phyloP scores from a whole-genome alignment of 1,139 yeast genomes.

The Saccharomycopsis crataegensis region DNA sequence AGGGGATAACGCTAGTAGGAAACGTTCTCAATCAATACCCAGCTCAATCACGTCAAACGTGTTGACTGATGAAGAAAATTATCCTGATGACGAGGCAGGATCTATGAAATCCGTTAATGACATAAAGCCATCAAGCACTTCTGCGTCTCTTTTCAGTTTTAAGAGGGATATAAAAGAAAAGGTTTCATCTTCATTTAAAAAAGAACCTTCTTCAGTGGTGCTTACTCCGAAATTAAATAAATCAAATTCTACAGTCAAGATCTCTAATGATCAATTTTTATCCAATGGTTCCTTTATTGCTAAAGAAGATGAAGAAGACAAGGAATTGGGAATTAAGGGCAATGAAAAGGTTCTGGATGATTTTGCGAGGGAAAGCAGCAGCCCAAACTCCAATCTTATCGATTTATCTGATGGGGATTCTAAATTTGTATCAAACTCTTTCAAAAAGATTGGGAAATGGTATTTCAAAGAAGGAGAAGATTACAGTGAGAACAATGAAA shows the following conservation, averaged over 20 bases:
- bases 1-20: neutral
- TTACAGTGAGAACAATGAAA: conserved; percentile 1
- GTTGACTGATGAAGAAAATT: conserved; percentile 1
- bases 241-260: conserved; percentile 22
- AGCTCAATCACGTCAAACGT: conserved; percentile 4
- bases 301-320: conserved; percentile 1
- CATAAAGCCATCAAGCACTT: conserved; percentile 9
- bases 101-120: conserved; percentile 3
- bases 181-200: neutral
- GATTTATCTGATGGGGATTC: conserved; percentile 12
- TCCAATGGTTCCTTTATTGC: conserved; percentile 25
- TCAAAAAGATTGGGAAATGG: conserved; percentile 65
- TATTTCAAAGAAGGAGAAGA: conserved; percentile 44
- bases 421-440: conserved; percentile 36
- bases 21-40: conserved; percentile 3
- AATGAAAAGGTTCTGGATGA: neutral
- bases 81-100: conserved; percentile 2
- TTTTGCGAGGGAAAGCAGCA: neutral
- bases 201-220: neutral
- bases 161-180: conserved; percentile 7
- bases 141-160: conserved; percentile 2
- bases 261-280: conserved; percentile 25
- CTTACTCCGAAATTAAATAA: conserved; percentile 18
- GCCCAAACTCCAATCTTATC: neutral
- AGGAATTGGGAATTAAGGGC: neutral